Percentiles rank a stretch among this genome's conserved stretches.
Conservation (phyloP, 2,329 filamentous ascomycete genomes). For the Thielaviopsis populi region DNA sequence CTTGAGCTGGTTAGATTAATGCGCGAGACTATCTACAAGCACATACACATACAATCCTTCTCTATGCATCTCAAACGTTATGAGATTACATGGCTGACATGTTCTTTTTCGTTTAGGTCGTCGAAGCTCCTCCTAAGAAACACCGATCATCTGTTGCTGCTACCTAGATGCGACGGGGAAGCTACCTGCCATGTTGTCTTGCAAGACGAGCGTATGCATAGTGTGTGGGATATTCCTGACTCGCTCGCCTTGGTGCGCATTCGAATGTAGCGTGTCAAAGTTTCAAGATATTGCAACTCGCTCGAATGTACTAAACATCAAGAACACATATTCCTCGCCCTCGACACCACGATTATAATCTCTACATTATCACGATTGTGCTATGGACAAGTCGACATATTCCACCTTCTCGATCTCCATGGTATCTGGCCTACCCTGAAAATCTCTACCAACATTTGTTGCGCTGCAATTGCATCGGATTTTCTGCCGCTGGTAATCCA, state of each 20-base stretch:
- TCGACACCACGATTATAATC: not conserved
- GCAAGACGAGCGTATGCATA: not conserved
- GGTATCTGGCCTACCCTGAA: not conserved
- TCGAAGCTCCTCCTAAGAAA: not conserved
- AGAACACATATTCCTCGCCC: not conserved
- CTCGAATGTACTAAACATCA: no score
- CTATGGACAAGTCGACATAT: not conserved
- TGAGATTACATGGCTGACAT: no score
- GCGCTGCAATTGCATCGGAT: not conserved
- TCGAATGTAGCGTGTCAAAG: no score
- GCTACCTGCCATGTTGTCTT: not conserved
- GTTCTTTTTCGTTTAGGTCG: not conserved
- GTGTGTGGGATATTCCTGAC: not conserved
- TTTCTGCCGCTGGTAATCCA: not conserved
- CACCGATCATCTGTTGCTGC: slow-evolving; percentile 2
- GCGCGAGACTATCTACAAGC: not conserved
- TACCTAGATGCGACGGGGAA: not conserved
- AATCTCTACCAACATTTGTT: not conserved
- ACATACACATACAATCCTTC: not conserved
- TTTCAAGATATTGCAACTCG: no score
- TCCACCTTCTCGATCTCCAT: not conserved
- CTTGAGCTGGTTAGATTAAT: not conserved
- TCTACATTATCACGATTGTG: not conserved
- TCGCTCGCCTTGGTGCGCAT: no score
- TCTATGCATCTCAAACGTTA: no score